Evolutionary conservation across 345 rosid species (phyloP), one percentile per base, ranked within the genome.

Genomic region (Corchorus capsularis): DNA sequence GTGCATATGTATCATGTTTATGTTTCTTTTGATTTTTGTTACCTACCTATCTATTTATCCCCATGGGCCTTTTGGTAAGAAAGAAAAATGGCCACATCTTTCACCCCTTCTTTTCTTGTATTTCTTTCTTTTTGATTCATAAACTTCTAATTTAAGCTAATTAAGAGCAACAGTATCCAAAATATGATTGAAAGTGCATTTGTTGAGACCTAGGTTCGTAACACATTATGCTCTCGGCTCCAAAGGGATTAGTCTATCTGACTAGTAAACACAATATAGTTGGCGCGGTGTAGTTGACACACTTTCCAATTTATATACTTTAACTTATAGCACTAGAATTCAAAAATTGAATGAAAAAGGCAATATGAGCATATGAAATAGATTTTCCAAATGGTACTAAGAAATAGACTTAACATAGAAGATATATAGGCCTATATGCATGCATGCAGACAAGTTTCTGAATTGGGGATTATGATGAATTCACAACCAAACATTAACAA

Each of bases 21-120:
- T 32, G 9, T 61, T 70, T 56, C 73, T 56, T 70, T 34, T 27
- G 14, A 46, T 19, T 4, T 67, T 68, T 43, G 75, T 69, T 41
- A 37, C 73, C 20, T 61, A 62, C 43, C 61, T 32, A 60, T 19
- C 20, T 39, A 39, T 39, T 4, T 39, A 39, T 39, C 5, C 43
- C 43, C 27, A 27, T 27, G 27, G 27, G 27, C 1, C 43, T 39
- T 39, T 6, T 39, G 43, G 43, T 39, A 39, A 39, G 43, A 3
- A 39, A 39, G 4, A 39, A 39, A 39, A 39, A 39, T 4, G 43
- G 43, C 43, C 43, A 39, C 43, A 39, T 39, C 6, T 39, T 39
- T 39, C 0, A 3, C 43, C 43, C 43, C 43, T 39, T 39, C 43
- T 39, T 39, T 3, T 39, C 43, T 39, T 6, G 4, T 6, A 39